Evolutionary conservation across 1,284 basidiomycete genomes (phyloP), one percentile per base, ranked within the genome.

Genomic region (Ceratobasidium sp.): DNA sequence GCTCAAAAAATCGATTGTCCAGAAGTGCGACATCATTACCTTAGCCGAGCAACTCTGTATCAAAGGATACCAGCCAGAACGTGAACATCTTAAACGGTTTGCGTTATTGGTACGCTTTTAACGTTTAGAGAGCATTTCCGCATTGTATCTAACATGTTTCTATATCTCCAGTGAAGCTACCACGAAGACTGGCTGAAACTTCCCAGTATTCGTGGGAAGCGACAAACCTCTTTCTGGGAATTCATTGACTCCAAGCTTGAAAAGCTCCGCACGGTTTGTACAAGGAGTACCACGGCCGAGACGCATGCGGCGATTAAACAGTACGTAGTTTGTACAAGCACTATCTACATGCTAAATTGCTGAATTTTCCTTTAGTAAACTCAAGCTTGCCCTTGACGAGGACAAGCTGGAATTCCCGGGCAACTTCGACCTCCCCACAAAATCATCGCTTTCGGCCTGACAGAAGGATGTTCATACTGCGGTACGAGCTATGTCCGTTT

Each of bases 211-310:
- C 70, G 6, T 50, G 70, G 57, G 14, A 60, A 64, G 10, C 57
- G 57, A 5, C 20, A 4, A 5, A 62, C 52, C 1, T 55, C 70
- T 6, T 73, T 46, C 23, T 73, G 55, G 57, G 55, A 4, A 12
- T 73, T 62, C 30, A 62, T 73, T 38, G 70, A 73, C 44, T 46
- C 70, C 3, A 73, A 73, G 23, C 38, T 73, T 27, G 70, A 73
- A 4, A 62, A 73, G 44, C 55, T 73, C 3, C 35, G 44, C 7
- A 14, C 59, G 1, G 4, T 16, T 14, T 73, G 70, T 44, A 33
- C 57, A 4, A 46, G n/a, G 46, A n/a, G n/a, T 2, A 73, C 57
- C 38, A 20, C 59, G n/a, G 57, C 35, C 1, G 70, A 52, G 20
- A 73, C 70, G 1, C 38, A 62, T 16, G 12, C 3, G 6, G 38